phyloP scores from a whole-genome alignment of 768 basidiomycete species.

The Baorangia bicolor region DNA sequence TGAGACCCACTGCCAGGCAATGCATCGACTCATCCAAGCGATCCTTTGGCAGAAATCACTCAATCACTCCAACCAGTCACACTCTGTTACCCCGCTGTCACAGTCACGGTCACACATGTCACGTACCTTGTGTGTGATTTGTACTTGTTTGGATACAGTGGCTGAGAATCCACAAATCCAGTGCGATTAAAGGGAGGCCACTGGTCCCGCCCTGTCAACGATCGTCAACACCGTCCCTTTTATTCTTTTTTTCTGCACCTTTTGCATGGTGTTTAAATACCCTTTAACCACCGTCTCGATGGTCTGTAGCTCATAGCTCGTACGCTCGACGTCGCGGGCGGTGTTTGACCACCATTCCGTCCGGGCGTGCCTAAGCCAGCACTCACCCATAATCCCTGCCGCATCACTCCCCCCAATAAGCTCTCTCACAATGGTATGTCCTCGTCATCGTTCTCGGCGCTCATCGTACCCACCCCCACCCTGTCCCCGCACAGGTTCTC shows the following conservation, averaged over 20 bases:
- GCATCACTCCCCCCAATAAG: constrained; percentile 2
- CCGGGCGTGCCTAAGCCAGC: constrained; percentile 24
- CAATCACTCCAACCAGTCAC: constrained; percentile 14
- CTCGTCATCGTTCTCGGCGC: neutral
- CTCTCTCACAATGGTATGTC: constrained; percentile 44
- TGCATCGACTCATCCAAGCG: neutral
- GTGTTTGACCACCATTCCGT: constrained; percentile 41
- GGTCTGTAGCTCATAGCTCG: constrained; percentile 43
- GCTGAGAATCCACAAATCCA: constrained; percentile 18
- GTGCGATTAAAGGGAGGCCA: constrained; percentile 29
- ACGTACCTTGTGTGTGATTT: constrained; percentile 8
- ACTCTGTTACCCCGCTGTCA: constrained; percentile 9
- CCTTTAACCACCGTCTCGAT: constrained; percentile 30
- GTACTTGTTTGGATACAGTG: constrained; percentile 24
- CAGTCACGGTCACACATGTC: constrained; percentile 7
- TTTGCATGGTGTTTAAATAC: constrained; percentile 49
- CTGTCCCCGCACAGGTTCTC: constrained; percentile 49
- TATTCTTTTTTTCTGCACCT: constrained; percentile 24
- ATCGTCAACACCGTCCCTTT: constrained; percentile 46
- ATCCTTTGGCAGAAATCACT: constrained; percentile 34
- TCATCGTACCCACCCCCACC: constrained; percentile 1
- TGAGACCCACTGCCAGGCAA: neutral
- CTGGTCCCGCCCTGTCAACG: constrained; percentile 43
- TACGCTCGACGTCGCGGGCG: constrained; percentile 59
- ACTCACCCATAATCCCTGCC: neutral